These are phyloP conservation scores for Malassezia psittaci DNA, from an alignment of 1,284 basidiomycete species.

Conservation along the genomic window DNA sequence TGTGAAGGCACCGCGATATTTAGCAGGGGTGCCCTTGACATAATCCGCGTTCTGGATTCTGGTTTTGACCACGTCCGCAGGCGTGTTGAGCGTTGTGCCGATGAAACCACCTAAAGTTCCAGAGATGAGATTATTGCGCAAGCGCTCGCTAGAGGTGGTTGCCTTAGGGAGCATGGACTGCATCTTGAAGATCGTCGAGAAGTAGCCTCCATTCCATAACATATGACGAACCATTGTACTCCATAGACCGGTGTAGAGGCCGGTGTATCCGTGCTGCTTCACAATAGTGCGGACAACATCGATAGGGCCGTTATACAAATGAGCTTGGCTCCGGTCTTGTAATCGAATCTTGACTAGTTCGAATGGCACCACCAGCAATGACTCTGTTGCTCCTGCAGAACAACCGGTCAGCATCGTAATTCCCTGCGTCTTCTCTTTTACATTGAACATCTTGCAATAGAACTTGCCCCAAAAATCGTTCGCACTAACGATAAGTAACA, in stretches of 20 bases:
- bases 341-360: slow-evolving; percentile 92
- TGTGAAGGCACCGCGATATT: slow-evolving; percentile 76
- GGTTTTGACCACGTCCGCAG: slow-evolving; percentile 86
- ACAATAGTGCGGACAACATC: slow-evolving; percentile 67
- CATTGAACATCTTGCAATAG: slow-evolving; percentile 53
- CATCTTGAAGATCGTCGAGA: slow-evolving; percentile 69
- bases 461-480: slow-evolving; percentile 77
- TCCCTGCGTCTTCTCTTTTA: slow-evolving; percentile 73
- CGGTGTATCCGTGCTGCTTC: slow-evolving; percentile 66
- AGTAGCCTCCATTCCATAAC: slow-evolving; percentile 57
- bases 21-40: slow-evolving; percentile 51
- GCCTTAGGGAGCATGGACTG: slow-evolving; percentile 70
- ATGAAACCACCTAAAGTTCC: slow-evolving; percentile 82
- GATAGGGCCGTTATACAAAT: slow-evolving; percentile 62
- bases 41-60: slow-evolving; percentile 67
- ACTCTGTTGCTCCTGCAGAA: slow-evolving; percentile 84
- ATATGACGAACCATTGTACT: slow-evolving; percentile 24
- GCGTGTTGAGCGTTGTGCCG: slow-evolving; percentile 67
- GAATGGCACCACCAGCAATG: slow-evolving; percentile 75
- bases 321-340: slow-evolving; percentile 51
- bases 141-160: slow-evolving; percentile 55
- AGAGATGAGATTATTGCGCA: slow-evolving; percentile 85
- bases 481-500: slow-evolving; percentile 52
- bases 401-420: slow-evolving; percentile 83
- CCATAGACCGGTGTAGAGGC: slow-evolving; percentile 56